Evolutionary conservation across 768 basidiomycete genomes (phyloP).

Genomic region (Exsudoporus frostii): DNA sequence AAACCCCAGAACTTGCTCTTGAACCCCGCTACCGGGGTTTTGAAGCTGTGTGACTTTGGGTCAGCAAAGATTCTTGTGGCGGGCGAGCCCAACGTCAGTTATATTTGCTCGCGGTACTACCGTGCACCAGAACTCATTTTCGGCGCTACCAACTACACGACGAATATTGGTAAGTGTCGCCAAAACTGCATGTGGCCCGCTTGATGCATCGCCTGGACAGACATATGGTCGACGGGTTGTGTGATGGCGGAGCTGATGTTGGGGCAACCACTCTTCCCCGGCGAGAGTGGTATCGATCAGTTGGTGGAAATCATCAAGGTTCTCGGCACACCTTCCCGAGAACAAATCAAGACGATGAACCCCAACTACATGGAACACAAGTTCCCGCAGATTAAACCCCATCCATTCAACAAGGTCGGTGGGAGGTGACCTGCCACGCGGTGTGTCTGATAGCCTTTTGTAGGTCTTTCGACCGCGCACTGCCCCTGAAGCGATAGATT

Average conservation of each 20-base stretch:
- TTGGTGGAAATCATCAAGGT: slow-evolving; percentile 99
- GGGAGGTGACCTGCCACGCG: slow-evolving; percentile 1
- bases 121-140: slow-evolving; percentile 99
- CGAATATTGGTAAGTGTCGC: slow-evolving; percentile 85
- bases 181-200: background rate
- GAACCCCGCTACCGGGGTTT: slow-evolving; percentile 93
- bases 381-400: slow-evolving; percentile 99
- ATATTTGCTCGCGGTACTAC: slow-evolving; percentile 99
- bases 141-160: slow-evolving; percentile 99
- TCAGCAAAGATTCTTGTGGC: slow-evolving; percentile 98
- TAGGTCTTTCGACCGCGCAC: slow-evolving; percentile 99
- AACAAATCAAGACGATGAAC: slow-evolving; percentile 99
- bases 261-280: slow-evolving; percentile 97
- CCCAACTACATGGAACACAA: slow-evolving; percentile 99
- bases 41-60: slow-evolving; percentile 99
- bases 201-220: slow-evolving; percentile 38
- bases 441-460: slow-evolving; percentile 11
- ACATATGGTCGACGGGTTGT: slow-evolving; percentile 99
- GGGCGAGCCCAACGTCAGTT: slow-evolving; percentile 98
- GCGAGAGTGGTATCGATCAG: slow-evolving; percentile 98
- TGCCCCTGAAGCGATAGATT: slow-evolving; percentile 90
- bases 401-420: slow-evolving; percentile 91
- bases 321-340: slow-evolving; percentile 94
- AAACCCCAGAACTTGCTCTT: slow-evolving; percentile 98
- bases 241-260: slow-evolving; percentile 99